Evolutionary conservation across 805 yeast species (phyloP).

Genomic region (Komagataella ulmi): DNA sequence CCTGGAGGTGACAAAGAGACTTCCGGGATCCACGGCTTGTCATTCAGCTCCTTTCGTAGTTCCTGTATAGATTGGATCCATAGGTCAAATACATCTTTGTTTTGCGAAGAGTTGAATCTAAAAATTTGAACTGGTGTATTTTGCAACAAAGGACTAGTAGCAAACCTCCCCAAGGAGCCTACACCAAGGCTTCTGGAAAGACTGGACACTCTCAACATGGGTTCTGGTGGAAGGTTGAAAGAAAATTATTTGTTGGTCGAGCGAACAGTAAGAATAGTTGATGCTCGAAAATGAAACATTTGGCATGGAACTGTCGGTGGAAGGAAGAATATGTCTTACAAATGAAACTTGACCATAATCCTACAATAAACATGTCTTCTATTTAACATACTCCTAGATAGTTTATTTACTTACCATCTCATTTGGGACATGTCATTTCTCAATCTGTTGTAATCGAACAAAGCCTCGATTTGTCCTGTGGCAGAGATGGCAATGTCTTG

Average conservation of each 20-base stretch:
- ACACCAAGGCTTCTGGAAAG: neutral
- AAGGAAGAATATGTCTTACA: neutral
- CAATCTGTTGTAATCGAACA: conserved; percentile 73
- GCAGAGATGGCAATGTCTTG: conserved; percentile 75
- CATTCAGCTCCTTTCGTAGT: conserved; percentile 13
- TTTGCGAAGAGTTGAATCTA: conserved; percentile 2
- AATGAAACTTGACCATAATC: neutral
- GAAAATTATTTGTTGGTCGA: neutral
- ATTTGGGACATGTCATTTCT: conserved; percentile 85
- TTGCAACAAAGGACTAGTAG: neutral
- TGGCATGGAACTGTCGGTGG: neutral
- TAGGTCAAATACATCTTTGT: conserved; percentile 14
- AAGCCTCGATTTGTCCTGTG: conserved; percentile 76
- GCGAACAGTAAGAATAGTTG: neutral
- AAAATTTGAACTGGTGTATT: neutral
- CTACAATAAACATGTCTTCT: neutral
- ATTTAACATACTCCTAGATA: neutral
- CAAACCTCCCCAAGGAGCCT: neutral
- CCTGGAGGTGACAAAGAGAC: conserved; percentile 1
- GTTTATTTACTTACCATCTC: conserved; percentile 43
- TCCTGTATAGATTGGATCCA: conserved; percentile 15
- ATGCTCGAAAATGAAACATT: neutral
- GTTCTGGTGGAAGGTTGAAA: neutral
- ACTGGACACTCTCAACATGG: neutral
- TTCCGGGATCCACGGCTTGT: conserved; percentile 3